Evolutionary conservation across 2,329 filamentous ascomycete species (phyloP), one percentile per base, ranked within the genome.

Genomic region (Sarocladium oryzae): DNA sequence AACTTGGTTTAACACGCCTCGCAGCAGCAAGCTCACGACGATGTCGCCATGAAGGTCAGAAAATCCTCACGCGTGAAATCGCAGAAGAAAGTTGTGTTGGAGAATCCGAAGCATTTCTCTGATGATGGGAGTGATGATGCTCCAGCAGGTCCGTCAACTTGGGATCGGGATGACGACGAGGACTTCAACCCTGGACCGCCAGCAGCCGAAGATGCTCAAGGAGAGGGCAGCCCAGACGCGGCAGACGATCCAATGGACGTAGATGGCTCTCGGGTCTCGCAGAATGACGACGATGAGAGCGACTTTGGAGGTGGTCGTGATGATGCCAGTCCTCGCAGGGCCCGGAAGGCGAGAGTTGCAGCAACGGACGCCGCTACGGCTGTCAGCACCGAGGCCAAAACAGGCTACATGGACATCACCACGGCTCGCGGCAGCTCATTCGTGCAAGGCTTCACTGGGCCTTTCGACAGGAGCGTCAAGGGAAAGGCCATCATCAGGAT

Each of bases 391-490:
- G 16, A 21, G 6, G 16, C 43, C 10, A 9, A 48, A 20, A 18
- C 43, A 8, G 43, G 26, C 3, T 48, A 48, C n/a, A 8, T 48
- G 18, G 43, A 48, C 43, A 48, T 48, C 28, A 48, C 24, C 28
- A 48, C 43, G 9, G 28, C 43, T 8, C n/a, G 43, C 24, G 43
- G 43, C 28, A 33, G 13, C 28, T 20, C 8, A n/a, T 48, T 37
- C 20, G 32, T 49, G 5, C 33, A 36, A 18, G 55, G 54, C 24
- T 55, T 52, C 33, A 40, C 35, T 5, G 54, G 52, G 6, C 20
- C 40, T 2, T 54, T 48, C 21, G 54, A 55, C 23, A 36, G 54
- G 8, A 32, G 50, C 26, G 18, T 52, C 20, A 46, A 51, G 18
- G 54, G 54, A 2, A 21, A 21, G 10, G 26, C 43, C 2, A 48